Conservation (phyloP, 148 eudicot genomes). For the Vaccinium darrowii region DNA sequence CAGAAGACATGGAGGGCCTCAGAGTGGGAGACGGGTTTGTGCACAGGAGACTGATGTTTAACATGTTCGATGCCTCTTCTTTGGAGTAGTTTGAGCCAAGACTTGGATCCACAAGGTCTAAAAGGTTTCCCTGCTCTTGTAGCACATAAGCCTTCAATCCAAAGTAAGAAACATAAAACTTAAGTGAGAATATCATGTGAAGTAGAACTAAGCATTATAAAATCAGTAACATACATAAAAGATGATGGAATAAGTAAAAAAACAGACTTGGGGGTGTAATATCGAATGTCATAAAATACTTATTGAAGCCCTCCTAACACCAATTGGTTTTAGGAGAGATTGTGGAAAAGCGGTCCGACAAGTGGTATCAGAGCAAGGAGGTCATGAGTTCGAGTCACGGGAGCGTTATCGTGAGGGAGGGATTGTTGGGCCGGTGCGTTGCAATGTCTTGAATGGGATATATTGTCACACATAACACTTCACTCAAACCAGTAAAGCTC, state of each 20-base stretch:
- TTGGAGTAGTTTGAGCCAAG: conserved; percentile 40
- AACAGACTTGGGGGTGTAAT: too few relatives aligned
- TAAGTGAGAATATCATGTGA: not conserved
- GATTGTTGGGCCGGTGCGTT: too few relatives aligned
- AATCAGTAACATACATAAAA: not conserved
- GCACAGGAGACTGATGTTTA: conserved; percentile 34
- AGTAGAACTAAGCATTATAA: not conserved
- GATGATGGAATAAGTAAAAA: not conserved
- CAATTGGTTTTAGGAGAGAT: too few relatives aligned
- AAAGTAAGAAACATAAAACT: conserved; percentile 10
- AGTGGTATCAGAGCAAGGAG: too few relatives aligned
- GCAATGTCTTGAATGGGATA: not conserved
- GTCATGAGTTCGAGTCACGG: too few relatives aligned
- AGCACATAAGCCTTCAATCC: conserved; percentile 51
- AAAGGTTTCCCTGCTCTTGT: conserved; percentile 56
- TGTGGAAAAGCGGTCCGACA: too few relatives aligned
- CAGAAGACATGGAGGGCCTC: conserved; percentile 36
- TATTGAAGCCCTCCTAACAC: too few relatives aligned
- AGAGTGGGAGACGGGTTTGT: conserved; percentile 37
- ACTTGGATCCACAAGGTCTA: conserved; percentile 49
- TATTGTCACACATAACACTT: not conserved
- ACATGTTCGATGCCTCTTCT: conserved; percentile 32
- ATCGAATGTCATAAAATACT: too few relatives aligned
- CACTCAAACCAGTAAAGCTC: not conserved
- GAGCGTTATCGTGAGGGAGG: too few relatives aligned